Conservation (phyloP, 441 rosid genomes). For the Hura crepitans region DNA sequence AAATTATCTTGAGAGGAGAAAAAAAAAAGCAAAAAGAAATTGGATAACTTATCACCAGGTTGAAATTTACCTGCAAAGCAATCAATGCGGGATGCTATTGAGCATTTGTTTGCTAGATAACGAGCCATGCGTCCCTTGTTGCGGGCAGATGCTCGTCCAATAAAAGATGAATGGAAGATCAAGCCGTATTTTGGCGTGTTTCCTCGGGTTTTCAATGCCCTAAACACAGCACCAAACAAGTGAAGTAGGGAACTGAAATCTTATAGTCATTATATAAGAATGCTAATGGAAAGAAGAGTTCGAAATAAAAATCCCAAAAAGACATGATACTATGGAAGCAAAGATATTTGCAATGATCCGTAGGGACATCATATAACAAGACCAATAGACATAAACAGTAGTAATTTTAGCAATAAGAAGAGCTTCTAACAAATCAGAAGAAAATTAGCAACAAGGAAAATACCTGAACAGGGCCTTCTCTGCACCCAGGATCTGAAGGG, state of each 20-base stretch:
- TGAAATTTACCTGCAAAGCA: conserved; percentile 70
- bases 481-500: conserved; percentile 97
- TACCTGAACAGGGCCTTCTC: conserved; percentile 97
- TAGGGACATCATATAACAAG: not conserved
- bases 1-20: not conserved
- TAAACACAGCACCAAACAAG: conserved; percentile 23
- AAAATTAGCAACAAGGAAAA: not conserved
- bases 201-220: conserved; percentile 90
- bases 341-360: not conserved
- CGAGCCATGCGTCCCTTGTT: conserved; percentile 98
- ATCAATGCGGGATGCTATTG: conserved; percentile 92
- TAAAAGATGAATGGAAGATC: conserved; percentile 92
- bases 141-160: conserved; percentile 87
- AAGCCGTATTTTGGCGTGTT: conserved; percentile 93
- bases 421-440: conserved; percentile 3
- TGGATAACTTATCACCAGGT: not conserved
- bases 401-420: not conserved
- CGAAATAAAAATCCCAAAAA: not conserved
- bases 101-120: conserved; percentile 90
- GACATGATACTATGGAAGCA: not conserved
- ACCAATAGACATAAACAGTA: not conserved
- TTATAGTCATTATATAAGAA: not conserved
- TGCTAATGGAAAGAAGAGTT: not conserved
- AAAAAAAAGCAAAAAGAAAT: conserved; percentile 4
- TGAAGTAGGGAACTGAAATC: conserved; percentile 4